Percentiles rank a stretch among this genome's conserved stretches.
These are phyloP conservation scores for Lavandula angustifolia DNA, from an alignment of 257 asterid species.

Conservation along the genomic window DNA sequence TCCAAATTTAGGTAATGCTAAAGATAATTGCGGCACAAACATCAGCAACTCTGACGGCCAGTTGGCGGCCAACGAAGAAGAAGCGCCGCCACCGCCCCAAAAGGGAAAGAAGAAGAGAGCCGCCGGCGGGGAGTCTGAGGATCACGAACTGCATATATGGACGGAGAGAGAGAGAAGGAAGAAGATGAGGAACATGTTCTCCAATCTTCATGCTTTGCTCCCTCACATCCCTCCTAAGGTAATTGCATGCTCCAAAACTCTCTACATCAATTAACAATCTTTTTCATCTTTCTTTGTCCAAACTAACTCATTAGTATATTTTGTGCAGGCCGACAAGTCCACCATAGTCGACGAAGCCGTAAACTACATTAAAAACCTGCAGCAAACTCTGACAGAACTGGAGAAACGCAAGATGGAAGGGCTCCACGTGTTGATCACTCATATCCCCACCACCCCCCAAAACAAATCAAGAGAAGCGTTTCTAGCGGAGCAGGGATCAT, in stretches of 20 bases:
- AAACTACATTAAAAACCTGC: conserved; percentile 45
- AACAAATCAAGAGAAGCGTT: conserved; percentile 44
- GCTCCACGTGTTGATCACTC: conserved; percentile 30
- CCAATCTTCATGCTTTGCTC: conserved; percentile 74
- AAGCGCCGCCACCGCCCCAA: neutral
- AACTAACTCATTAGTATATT: too few species aligned
- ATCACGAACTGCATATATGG: conserved; percentile 71
- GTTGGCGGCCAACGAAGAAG: conserved; percentile 19
- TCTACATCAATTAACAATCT: too few species aligned
- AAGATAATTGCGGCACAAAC: conserved; percentile 15
- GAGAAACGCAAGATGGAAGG: conserved; percentile 51
- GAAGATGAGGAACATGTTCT: conserved; percentile 79
- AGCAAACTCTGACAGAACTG: conserved; percentile 43
- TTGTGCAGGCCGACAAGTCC: conserved; percentile 66
- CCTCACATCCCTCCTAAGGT: conserved; percentile 89
- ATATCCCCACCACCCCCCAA: too few species aligned
- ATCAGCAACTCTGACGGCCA: neutral
- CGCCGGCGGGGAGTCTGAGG: conserved; percentile 49
- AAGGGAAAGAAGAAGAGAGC: conserved; percentile 34
- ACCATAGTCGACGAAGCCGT: conserved; percentile 75
- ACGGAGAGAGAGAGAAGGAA: conserved; percentile 89
- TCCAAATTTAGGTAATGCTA: conserved; percentile 33
- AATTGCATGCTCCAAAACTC: neutral
- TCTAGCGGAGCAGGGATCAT: conserved; percentile 53
- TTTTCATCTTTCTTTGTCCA: too few species aligned